phyloP scores from a whole-genome alignment of 768 basidiomycete genomes.

The Tricholoma saponaceum region DNA sequence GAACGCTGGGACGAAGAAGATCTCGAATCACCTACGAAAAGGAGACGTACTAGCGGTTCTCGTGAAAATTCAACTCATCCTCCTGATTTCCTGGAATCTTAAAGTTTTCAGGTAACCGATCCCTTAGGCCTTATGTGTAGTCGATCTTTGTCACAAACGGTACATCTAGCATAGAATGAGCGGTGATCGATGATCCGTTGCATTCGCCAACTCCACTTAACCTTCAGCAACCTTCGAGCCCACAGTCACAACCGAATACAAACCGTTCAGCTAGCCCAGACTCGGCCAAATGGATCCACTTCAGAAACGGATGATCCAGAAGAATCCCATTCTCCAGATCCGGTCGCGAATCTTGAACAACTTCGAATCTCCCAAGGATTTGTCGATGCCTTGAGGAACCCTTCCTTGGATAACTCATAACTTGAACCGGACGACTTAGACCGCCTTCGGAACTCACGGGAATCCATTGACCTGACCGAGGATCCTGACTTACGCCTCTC shows the following conservation, averaged over 20 bases:
- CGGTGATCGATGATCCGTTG: no score
- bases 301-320: background rate
- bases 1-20: background rate
- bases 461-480: background rate
- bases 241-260: background rate
- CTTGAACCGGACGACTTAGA: background rate
- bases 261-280: background rate
- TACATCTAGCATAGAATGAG: no score
- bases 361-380: background rate
- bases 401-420: background rate
- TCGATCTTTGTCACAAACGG: no score
- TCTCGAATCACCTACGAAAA: background rate
- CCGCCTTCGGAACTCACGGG: background rate
- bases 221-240: no score
- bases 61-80: background rate
- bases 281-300: background rate
- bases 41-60: background rate
- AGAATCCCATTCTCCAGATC: background rate
- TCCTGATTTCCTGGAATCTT: background rate
- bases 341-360: background rate
- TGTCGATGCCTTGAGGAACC: background rate
- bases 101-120: no score
- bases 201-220: background rate
- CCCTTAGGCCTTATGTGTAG: no score
- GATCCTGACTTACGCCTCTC: background rate